Evolutionary conservation across 2,329 filamentous ascomycete species (phyloP), one percentile per base, ranked within the genome.

Genomic region (Colletotrichum cereale): DNA sequence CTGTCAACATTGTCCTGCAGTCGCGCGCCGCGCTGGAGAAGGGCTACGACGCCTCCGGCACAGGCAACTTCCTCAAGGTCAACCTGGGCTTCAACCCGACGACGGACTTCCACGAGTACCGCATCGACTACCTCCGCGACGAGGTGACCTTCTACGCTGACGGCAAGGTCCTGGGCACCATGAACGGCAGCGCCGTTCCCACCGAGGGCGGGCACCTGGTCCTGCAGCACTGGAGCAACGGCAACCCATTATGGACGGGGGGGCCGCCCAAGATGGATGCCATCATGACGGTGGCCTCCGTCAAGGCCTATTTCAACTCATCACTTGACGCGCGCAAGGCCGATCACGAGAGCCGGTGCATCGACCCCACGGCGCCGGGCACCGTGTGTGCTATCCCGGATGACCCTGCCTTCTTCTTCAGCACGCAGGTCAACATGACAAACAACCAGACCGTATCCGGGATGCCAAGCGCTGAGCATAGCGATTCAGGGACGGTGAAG

Each of bases 261-360:
- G 93, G 93, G 0, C 93, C 93, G 3, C 93, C 93, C 0, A 74
- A 75, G 0, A 73, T 83, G 42, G 90, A 95, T 75, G 89, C 92
- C 0, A 81, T 86, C 24, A 84, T 93, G 75, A 88, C 86, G 8
- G 85, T 95, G 31, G 87, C 85, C 47, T 94, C 94, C 76, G 86
- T 94, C 68, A 94, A 93, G 79, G 91, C 90, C 0, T 96, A 95
- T 80, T 96, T 95, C 83, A 95, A 95, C 83, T 91, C 91, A 21
- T 90, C 91, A 3, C 75, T 84, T 26, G 73, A 76, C 2, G 73
- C 77, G 66, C 78, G 86, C 21, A 78, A 82, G 58, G 74, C 73
- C 18, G 84, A 86, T 70, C 84, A 81, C 75, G 68, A 64, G 4
- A 69, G 62, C 11, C 80, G 60, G 38, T 90, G 87, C 75, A 75